Evolutionary conservation across 1,139 yeast genomes (phyloP).

Genomic region (Arxiozyma slooffiae): DNA sequence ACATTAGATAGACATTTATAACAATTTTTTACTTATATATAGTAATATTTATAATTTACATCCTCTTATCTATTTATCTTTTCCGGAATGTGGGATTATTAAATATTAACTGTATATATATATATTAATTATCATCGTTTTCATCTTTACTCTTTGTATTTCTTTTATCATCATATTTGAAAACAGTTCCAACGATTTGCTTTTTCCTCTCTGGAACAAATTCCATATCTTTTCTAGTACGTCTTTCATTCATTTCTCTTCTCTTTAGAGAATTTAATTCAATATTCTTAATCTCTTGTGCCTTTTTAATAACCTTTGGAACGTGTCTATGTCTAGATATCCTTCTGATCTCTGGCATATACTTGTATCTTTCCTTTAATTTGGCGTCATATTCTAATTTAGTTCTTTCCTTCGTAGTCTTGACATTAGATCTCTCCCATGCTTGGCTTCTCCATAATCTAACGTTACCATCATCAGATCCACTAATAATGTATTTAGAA

Average conservation of each 20-base stretch:
- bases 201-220: constrained; percentile 65
- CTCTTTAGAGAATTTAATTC: constrained; percentile 67
- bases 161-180: constrained; percentile 35
- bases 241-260: constrained; percentile 72
- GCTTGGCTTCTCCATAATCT: constrained; percentile 89
- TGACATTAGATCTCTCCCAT: constrained; percentile 70
- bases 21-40: no score
- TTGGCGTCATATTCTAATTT: constrained; percentile 87
- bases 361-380: constrained; percentile 81
- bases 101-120: neutral
- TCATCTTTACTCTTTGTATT: constrained; percentile 6
- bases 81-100: neutral
- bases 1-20: neutral
- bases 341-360: constrained; percentile 92
- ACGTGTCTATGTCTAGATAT: constrained; percentile 87
- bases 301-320: constrained; percentile 78
- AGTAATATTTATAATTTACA: neutral
- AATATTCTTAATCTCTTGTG: constrained; percentile 69
- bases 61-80: neutral
- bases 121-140: constrained; percentile 2
- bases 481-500: constrained; percentile 73
- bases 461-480: constrained; percentile 93
- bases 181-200: constrained; percentile 76
- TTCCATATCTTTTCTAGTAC: constrained; percentile 59
- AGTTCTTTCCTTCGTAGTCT: constrained; percentile 68